These are phyloP conservation scores for Vachellia pachyceras DNA, from an alignment of 306 rosid species.

Conservation along the genomic window DNA sequence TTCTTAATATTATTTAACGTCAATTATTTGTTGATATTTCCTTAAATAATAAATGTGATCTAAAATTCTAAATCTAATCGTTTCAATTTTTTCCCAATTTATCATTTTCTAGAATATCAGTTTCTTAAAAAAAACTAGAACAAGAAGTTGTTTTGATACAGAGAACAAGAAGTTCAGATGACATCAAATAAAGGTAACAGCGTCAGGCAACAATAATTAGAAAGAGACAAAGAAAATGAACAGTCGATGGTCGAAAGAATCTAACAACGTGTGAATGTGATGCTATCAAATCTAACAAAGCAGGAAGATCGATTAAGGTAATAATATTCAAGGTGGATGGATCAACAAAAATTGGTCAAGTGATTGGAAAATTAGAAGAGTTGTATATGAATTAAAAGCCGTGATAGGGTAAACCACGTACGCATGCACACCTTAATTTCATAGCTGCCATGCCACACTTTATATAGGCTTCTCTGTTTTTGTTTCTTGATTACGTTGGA, in stretches of 20 bases:
- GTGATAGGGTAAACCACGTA: too few species aligned
- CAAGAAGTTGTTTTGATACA: too few species aligned
- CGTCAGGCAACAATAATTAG: neutral
- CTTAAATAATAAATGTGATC: neutral
- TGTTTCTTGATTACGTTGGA: neutral
- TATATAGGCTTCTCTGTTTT: too few species aligned
- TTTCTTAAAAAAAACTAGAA: neutral
- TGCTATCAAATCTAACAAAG: neutral
- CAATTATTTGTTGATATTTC: too few species aligned
- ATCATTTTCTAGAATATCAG: neutral
- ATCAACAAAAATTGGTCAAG: constrained; percentile 7
- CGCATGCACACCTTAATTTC: neutral
- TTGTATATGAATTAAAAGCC: neutral
- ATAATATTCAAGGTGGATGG: too few species aligned
- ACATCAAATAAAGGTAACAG: neutral
- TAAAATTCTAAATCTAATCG: too few species aligned
- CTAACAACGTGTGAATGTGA: neutral
- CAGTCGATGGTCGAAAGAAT: neutral
- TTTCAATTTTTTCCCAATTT: neutral
- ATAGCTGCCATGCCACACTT: neutral
- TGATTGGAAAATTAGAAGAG: neutral
- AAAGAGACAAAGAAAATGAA: constrained; percentile 14
- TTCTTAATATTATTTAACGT: neutral
- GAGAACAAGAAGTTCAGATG: neutral
- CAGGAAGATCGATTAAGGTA: neutral